Conservation (phyloP, 805 yeast species). For the Wickerhamiella azymoides region DNA sequence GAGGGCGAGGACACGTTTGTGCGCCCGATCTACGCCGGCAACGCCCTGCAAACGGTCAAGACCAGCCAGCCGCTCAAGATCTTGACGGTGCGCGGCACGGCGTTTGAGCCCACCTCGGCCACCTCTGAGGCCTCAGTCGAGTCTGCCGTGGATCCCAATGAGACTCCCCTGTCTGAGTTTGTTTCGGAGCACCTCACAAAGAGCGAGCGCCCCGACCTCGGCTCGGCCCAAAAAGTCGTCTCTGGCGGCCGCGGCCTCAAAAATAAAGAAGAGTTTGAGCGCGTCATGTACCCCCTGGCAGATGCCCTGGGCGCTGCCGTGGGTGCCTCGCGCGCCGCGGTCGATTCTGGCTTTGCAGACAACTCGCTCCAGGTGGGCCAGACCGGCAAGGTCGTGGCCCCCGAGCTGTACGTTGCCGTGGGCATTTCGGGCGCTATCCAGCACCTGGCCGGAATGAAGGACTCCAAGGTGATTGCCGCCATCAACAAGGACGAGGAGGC, state of each 20-base stretch:
- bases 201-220: constrained; percentile 82
- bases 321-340: constrained; percentile 98
- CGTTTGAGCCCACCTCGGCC: constrained; percentile 41
- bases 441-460: constrained; percentile 98
- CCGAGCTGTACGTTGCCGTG: constrained; percentile 82
- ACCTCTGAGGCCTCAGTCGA: constrained; percentile 29
- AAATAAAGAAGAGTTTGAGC: constrained; percentile 74
- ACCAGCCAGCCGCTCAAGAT: constrained; percentile 51
- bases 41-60: constrained; percentile 72
- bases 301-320: constrained; percentile 76
- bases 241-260: constrained; percentile 93
- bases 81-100: constrained; percentile 71
- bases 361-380: constrained; percentile 96
- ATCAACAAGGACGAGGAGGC: constrained; percentile 91
- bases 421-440: constrained; percentile 97
- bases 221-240: constrained; percentile 67
- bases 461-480: constrained; percentile 83
- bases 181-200: constrained; percentile 61
- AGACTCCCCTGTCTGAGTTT: constrained; percentile 38
- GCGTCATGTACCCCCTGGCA: constrained; percentile 69
- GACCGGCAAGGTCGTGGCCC: constrained; percentile 96
- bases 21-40: constrained; percentile 94
- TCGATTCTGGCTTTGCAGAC: constrained; percentile 89
- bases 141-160: constrained; percentile 20
- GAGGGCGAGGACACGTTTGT: constrained; percentile 57